Percentiles rank a stretch among this genome's conserved stretches.
phyloP scores from a whole-genome alignment of 768 basidiomycete genomes.

The Serendipita sp. region DNA sequence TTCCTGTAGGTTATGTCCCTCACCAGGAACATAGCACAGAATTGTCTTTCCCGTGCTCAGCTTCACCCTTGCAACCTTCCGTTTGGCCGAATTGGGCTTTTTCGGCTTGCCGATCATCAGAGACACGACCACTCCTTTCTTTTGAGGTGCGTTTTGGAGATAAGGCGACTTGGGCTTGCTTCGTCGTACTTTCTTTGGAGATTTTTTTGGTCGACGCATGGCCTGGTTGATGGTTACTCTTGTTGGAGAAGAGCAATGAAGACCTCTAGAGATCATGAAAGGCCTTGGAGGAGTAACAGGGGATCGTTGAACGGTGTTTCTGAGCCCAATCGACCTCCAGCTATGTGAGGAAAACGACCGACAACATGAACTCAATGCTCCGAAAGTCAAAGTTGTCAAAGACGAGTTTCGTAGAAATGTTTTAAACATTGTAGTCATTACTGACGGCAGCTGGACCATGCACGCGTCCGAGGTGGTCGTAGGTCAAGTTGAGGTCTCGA shows the following conservation, averaged over 20 bases:
- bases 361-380: neutral
- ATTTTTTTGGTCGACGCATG: constrained; percentile 48
- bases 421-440: neutral
- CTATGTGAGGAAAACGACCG: no score
- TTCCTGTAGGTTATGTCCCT: constrained; percentile 96
- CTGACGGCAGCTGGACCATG: neutral
- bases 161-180: constrained; percentile 57
- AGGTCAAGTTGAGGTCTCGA: neutral
- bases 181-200: constrained; percentile 27
- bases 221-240: constrained; percentile 74
- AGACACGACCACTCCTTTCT: constrained; percentile 80
- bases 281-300: no score
- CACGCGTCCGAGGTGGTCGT: neutral
- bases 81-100: constrained; percentile 97
- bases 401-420: neutral
- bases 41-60: constrained; percentile 75
- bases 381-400: neutral
- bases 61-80: constrained; percentile 92
- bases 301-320: no score
- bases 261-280: no score
- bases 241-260: neutral
- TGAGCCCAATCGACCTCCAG: no score
- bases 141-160: constrained; percentile 63
- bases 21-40: constrained; percentile 91
- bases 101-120: constrained; percentile 75